phyloP scores from a whole-genome alignment of 306 rosid species.

The Cotoneaster glaucophyllus region DNA sequence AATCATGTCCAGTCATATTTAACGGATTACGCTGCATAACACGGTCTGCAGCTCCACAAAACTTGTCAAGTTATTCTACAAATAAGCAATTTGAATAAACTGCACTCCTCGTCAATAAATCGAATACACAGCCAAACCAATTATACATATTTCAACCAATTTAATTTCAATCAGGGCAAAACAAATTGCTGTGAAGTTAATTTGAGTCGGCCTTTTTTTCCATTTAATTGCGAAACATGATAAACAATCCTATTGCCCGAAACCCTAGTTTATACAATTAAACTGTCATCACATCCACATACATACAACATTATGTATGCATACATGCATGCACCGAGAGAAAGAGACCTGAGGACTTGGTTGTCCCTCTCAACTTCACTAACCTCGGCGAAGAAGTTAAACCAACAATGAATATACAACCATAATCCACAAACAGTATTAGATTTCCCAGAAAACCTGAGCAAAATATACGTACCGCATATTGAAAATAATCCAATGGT shows the following conservation, averaged over 20 bases:
- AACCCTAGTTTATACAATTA: slow-evolving; percentile 7
- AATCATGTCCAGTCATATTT: no score
- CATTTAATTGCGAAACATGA: not conserved
- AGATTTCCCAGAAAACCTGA: no score
- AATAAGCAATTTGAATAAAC: not conserved
- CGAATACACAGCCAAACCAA: not conserved
- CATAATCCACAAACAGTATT: no score
- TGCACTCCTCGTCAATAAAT: not conserved
- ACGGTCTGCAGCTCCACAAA: no score
- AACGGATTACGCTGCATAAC: no score
- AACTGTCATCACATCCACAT: not conserved
- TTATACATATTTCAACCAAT: not conserved
- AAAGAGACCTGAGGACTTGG: slow-evolving; percentile 61
- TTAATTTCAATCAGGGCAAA: not conserved
- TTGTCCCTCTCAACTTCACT: slow-evolving; percentile 97
- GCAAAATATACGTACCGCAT: slow-evolving; percentile 42
- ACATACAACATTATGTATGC: not conserved
- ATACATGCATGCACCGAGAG: not conserved
- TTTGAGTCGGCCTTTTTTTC: not conserved
- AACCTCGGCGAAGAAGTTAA: slow-evolving; percentile 81
- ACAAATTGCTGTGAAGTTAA: not conserved
- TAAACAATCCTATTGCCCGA: not conserved
- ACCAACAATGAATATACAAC: no score
- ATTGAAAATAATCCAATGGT: slow-evolving; percentile 83
- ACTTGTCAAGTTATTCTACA: no score